These are phyloP conservation scores for Picea sitchensis DNA, from an alignment of 75 land plant species.

Conservation along the genomic window DNA sequence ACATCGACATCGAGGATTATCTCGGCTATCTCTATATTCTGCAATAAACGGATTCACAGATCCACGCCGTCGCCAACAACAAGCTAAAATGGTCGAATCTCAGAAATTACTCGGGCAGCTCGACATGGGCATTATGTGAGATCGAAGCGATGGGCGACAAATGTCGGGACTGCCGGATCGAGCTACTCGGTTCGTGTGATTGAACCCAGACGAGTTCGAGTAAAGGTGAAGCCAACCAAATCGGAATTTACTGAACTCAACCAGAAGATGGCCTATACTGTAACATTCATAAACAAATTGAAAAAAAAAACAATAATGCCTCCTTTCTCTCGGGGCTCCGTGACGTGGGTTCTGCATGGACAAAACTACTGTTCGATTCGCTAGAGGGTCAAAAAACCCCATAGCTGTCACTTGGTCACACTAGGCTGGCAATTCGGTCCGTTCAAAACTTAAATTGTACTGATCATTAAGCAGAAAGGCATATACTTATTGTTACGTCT, in stretches of 20 bases:
- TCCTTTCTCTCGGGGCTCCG: not conserved
- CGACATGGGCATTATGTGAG: constrained; percentile 10
- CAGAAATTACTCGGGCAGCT: constrained; percentile 22
- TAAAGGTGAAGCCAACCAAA: constrained; percentile 38
- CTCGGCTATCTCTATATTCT: constrained; percentile 46
- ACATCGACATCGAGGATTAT: constrained; percentile 41
- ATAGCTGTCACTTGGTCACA: too few species aligned
- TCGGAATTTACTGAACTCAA: constrained; percentile 24
- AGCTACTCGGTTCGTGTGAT: constrained; percentile 32
- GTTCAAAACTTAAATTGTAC: too few species aligned
- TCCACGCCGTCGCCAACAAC: constrained; percentile 38
- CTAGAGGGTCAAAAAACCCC: too few species aligned
- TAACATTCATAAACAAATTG: constrained; percentile 20
- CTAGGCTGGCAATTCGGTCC: too few species aligned
- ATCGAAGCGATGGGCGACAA: constrained; percentile 32
- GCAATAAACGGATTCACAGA: constrained; percentile 34
- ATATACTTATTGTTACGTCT: too few species aligned
- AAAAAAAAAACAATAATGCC: not conserved
- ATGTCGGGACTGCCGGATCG: constrained; percentile 52
- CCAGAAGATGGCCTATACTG: constrained; percentile 33
- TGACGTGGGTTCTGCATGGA: not conserved
- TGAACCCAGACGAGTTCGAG: constrained; percentile 47
- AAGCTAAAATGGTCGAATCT: constrained; percentile 36
- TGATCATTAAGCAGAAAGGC: too few species aligned
- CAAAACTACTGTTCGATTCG: not conserved